Percentiles rank a stretch among this genome's conserved stretches.
Conservation (phyloP, 2,329 filamentous ascomycete species). For the Pyrenochaeta sp. region DNA sequence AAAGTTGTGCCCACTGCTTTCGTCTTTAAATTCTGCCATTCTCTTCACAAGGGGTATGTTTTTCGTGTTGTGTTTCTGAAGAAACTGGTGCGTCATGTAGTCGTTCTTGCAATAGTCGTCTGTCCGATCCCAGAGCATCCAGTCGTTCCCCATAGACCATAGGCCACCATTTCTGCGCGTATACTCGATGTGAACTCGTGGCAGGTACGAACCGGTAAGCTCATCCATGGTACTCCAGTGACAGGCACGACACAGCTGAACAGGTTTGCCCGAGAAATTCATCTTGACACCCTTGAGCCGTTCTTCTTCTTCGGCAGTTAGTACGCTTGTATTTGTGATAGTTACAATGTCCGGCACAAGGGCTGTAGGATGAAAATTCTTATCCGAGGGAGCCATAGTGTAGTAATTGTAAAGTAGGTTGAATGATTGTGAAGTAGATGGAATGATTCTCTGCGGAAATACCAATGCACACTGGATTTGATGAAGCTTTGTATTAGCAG, state of each 20-base stretch:
- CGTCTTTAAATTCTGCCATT: slow-evolving; percentile 1
- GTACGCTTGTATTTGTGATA: no score
- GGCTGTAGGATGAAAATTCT: no score
- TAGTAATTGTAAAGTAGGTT: no score
- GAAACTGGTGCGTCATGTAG: slow-evolving; percentile 10
- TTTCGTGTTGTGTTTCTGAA: slow-evolving; percentile 2
- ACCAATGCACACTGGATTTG: no score
- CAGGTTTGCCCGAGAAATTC: no score
- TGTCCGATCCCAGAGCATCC: slow-evolving; percentile 8
- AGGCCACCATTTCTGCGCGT: slow-evolving; percentile 1
- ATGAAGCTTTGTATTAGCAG: no score
- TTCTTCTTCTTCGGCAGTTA: no score
- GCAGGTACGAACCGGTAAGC: slow-evolving; percentile 1
- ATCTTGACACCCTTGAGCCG: no score
- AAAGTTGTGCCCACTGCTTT: slow-evolving; percentile 1
- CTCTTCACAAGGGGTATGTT: slow-evolving; percentile 9
- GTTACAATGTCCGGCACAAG: no score
- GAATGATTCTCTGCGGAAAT: no score
- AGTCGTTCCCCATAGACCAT: slow-evolving; percentile 7
- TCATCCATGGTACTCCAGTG: slow-evolving; percentile 4
- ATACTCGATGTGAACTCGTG: slow-evolving; percentile 4
- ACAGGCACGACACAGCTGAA: slow-evolving; percentile 8
- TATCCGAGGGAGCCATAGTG: no score
- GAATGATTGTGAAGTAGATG: no score
- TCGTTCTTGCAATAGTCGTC: slow-evolving; percentile 1